These are phyloP conservation scores for Nicotiana benthamiana DNA, from an alignment of 257 asterid genomes.

Conservation along the genomic window DNA sequence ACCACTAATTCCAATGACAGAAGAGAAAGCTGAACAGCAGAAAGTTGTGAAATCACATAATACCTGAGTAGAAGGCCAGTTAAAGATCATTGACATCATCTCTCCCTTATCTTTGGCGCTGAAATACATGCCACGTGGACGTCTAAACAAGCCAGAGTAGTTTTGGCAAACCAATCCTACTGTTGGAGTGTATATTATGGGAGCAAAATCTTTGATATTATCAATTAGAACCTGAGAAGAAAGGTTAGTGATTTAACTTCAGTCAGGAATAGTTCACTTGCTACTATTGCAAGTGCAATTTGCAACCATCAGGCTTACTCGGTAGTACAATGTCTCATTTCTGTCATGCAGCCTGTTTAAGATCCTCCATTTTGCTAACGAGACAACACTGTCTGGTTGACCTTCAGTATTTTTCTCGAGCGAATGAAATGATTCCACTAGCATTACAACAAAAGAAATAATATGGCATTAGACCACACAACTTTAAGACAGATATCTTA, in stretches of 20 bases:
- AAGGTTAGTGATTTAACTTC: conserved; percentile 8
- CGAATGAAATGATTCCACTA: conserved; percentile 93
- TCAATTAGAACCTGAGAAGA: conserved; percentile 75
- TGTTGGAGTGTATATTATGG: conserved; percentile 92
- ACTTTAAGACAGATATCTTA: background rate
- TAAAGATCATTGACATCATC: conserved; percentile 99
- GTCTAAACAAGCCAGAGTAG: conserved; percentile 90
- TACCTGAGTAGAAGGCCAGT: conserved; percentile 93
- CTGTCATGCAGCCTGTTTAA: conserved; percentile 95
- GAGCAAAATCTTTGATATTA: conserved; percentile 87
- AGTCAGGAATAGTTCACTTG: conserved; percentile 9
- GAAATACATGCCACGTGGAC: conserved; percentile 99
- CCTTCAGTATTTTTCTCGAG: conserved; percentile 88
- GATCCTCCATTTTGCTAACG: conserved; percentile 97
- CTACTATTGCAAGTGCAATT: background rate
- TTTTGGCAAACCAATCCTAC: conserved; percentile 99
- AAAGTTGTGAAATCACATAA: conserved; percentile 10
- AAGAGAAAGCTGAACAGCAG: background rate
- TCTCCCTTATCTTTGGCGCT: conserved; percentile 99
- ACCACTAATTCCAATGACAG: background rate
- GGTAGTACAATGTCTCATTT: conserved; percentile 92
- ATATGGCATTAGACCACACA: conserved; percentile 9
- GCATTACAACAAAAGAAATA: conserved; percentile 17
- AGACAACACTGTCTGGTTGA: conserved; percentile 44
- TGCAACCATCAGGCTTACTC: conserved; percentile 49